Percentiles rank a stretch among this genome's conserved stretches.
phyloP scores from a whole-genome alignment of 768 basidiomycete genomes.

The Calocybe indica region DNA sequence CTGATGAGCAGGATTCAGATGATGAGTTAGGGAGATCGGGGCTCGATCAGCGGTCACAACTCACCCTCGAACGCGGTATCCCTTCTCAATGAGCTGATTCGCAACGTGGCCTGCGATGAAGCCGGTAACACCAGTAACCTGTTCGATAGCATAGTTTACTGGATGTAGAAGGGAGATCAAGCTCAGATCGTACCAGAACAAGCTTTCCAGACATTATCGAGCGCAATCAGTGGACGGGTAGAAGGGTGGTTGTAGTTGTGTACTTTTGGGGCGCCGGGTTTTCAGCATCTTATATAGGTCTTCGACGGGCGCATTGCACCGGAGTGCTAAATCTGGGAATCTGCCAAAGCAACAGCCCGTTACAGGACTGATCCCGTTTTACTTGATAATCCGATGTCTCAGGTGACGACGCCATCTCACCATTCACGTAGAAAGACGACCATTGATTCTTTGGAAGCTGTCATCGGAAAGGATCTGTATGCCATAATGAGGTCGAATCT shows the following conservation, averaged over 20 bases:
- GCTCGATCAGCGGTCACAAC: slow-evolving; percentile 1
- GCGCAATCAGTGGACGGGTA: neutral
- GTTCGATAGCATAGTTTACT: neutral
- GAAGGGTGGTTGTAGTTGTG: neutral
- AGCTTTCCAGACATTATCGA: slow-evolving; percentile 13
- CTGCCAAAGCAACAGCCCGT: no score
- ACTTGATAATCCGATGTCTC: no score
- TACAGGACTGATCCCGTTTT: no score
- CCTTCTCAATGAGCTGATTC: slow-evolving; percentile 22
- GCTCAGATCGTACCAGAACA: slow-evolving; percentile 9
- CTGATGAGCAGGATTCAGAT: slow-evolving; percentile 10
- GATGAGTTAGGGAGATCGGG: neutral
- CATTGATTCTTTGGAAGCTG: no score
- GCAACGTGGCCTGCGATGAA: slow-evolving; percentile 35
- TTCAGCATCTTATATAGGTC: no score
- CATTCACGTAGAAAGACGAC: no score
- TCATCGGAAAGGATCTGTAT: no score
- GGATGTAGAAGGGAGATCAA: neutral
- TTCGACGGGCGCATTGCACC: no score
- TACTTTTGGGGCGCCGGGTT: no score
- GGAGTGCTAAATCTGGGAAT: no score
- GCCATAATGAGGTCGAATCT: no score
- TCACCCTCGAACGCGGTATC: slow-evolving; percentile 36
- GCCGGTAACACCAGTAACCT: slow-evolving; percentile 37
- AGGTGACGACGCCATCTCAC: no score